A percentile compares a stretch with the other conserved stretches of the same genome.
These are phyloP conservation scores for Hyaloscypha finlandica DNA, from an alignment of 495 filamentous ascomycete species.

Conservation along the genomic window DNA sequence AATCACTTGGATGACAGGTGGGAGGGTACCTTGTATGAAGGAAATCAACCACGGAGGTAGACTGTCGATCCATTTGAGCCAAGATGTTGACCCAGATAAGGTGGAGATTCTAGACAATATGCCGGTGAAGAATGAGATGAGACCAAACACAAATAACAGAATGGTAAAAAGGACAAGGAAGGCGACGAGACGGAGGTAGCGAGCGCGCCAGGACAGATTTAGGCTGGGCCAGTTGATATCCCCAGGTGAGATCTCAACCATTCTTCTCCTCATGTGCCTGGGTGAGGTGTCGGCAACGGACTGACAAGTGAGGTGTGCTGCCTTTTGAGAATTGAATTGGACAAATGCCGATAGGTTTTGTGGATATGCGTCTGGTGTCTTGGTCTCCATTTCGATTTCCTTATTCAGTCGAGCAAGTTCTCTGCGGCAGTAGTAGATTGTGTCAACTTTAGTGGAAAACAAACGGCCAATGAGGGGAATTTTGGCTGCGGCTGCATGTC, in stretches of 20 bases:
- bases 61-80: conserved; percentile 62
- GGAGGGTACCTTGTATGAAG: conserved; percentile 69
- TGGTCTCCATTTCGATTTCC: conserved; percentile 74
- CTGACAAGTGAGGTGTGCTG: conserved; percentile 21
- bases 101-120: conserved; percentile 20
- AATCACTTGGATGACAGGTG: conserved; percentile 56
- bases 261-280: conserved; percentile 20
- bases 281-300: conserved; percentile 18
- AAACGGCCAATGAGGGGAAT: conserved; percentile 65
- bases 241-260: conserved; percentile 23
- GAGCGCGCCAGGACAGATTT: conserved; percentile 19
- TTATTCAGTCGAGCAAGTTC: conserved; percentile 72
- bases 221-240: conserved; percentile 22
- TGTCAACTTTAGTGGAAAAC: conserved; percentile 64
- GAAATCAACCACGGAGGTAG: conserved; percentile 59
- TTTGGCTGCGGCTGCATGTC: conserved; percentile 19
- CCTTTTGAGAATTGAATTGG: conserved; percentile 53
- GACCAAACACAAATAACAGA: conserved; percentile 20
- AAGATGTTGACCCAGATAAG: conserved; percentile 41
- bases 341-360: conserved; percentile 82
- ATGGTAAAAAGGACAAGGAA: conserved; percentile 18
- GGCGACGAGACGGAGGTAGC: conserved; percentile 14
- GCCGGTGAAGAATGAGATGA: conserved; percentile 22
- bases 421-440: conserved; percentile 72
- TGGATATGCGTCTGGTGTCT: conserved; percentile 67